Conservation (phyloP, 1,284 basidiomycete genomes). For the Apiotrichum akiyoshidainum region DNA sequence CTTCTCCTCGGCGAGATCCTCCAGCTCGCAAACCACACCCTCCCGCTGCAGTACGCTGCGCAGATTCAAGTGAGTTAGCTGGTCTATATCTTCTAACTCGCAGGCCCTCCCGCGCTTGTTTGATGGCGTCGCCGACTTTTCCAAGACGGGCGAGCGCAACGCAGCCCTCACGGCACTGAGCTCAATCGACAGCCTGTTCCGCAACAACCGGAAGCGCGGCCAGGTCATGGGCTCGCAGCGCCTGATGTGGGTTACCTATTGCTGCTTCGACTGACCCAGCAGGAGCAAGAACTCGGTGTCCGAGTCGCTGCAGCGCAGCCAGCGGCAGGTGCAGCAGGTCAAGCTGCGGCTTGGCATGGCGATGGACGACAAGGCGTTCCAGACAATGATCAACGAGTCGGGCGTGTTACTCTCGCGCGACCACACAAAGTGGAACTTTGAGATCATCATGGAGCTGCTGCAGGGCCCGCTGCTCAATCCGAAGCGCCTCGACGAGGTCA, state of each 20-base stretch:
- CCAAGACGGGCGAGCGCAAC: conserved; percentile 61
- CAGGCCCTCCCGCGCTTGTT: conserved; percentile 85
- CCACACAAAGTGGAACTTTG: conserved; percentile 88
- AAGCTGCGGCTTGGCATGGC: conserved; percentile 85
- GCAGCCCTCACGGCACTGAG: conserved; percentile 80
- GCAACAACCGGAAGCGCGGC: conserved; percentile 58
- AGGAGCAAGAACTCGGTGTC: conserved; percentile 56
- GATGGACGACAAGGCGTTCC: conserved; percentile 89
- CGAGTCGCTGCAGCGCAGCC: conserved; percentile 80
- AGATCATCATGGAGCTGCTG: conserved; percentile 79
- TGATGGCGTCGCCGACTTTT: conserved; percentile 71
- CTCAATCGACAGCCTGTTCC: conserved; percentile 86
- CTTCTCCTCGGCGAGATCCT: conserved; percentile 88
- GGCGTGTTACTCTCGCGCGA: conserved; percentile 69
- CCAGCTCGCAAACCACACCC: conserved; percentile 78
- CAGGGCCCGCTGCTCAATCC: conserved; percentile 89
- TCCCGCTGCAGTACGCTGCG: conserved; percentile 80
- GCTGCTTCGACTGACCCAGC: conserved; percentile 82
- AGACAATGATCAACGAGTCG: conserved; percentile 74
- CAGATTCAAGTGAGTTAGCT: conserved; percentile 71
- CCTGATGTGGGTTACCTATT: conserved; percentile 70
- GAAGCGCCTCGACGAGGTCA: conserved; percentile 92
- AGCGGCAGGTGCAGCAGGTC: conserved; percentile 83
- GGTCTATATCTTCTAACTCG: conserved; percentile 4
- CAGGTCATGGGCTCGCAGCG: conserved; percentile 11